Evolutionary conservation across 1,284 basidiomycete species (phyloP).

Genomic region (Rhodotorula sp.): DNA sequence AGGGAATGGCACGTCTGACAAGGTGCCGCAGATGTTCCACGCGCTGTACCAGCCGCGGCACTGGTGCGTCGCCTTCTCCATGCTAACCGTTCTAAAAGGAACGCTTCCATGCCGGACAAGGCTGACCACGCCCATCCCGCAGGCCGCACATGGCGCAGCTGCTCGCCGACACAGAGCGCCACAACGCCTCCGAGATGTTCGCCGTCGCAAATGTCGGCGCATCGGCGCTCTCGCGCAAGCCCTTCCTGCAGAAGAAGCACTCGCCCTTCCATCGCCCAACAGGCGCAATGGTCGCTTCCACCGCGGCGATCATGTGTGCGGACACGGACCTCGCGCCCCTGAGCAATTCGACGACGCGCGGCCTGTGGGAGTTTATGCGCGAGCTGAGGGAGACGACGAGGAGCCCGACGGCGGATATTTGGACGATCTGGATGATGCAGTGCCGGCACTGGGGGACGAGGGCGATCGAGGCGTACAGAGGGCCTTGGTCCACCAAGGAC

Average conservation of each 20-base stretch:
- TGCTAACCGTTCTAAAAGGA: too few species aligned
- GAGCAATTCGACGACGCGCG: neutral
- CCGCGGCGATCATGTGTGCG: conserved; percentile 36
- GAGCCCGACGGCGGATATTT: conserved; percentile 35
- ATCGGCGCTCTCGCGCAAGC: conserved; percentile 1
- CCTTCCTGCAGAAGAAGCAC: conserved; percentile 5
- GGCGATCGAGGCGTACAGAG: conserved; percentile 42
- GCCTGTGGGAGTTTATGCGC: conserved; percentile 39
- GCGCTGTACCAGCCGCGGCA: conserved; percentile 27
- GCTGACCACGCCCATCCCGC: neutral
- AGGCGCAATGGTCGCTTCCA: conserved; percentile 1
- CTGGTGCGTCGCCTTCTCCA: conserved; percentile 2
- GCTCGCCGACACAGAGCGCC: conserved; percentile 9
- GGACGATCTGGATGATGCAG: conserved; percentile 30
- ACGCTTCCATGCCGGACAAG: too few species aligned
- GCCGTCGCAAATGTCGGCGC: conserved; percentile 13
- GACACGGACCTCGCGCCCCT: conserved; percentile 25
- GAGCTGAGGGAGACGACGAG: conserved; percentile 20
- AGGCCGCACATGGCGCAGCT: conserved; percentile 27
- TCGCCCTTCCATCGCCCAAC: conserved; percentile 34
- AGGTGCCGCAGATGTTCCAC: conserved; percentile 6
- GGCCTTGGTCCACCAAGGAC: conserved; percentile 37
- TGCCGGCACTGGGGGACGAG: conserved; percentile 38
- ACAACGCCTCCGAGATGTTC: conserved; percentile 17
- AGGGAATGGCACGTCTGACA: neutral